These are phyloP conservation scores for Achlya hypogyna DNA, from an alignment of 352 stramenopile genomes.

Conservation along the genomic window DNA sequence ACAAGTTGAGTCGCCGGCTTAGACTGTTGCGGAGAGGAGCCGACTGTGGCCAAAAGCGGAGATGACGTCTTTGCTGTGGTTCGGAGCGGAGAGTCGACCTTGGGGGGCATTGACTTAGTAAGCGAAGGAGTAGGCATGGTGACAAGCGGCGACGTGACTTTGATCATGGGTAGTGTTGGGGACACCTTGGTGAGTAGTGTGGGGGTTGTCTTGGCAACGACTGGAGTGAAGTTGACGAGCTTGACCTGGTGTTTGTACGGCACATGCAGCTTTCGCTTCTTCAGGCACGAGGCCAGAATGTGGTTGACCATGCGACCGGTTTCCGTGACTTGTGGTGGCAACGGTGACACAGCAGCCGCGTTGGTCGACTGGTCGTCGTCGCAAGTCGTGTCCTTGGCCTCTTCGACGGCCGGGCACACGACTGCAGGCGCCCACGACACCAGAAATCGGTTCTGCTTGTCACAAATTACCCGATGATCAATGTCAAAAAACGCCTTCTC, in stretches of 20 bases:
- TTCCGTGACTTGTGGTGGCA: constrained; percentile 17
- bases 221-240: constrained; percentile 66
- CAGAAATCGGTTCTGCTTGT: constrained; percentile 73
- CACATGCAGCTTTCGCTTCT: constrained; percentile 74
- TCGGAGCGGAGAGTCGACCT: too few species aligned
- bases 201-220: neutral
- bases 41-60: too few species aligned
- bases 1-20: too few species aligned
- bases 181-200: neutral
- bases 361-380: neutral
- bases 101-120: too few species aligned
- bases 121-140: too few species aligned
- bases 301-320: constrained; percentile 56
- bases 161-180: too few species aligned
- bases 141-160: too few species aligned
- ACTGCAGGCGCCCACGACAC: constrained; percentile 30
- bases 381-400: neutral
- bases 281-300: constrained; percentile 70
- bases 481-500: constrained; percentile 57
- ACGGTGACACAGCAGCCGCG: constrained; percentile 28
- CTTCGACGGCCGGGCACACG: neutral
- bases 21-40: too few species aligned
- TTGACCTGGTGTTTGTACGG: constrained; percentile 81
- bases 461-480: constrained; percentile 67
- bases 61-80: too few species aligned